A percentile compares a stretch with the other conserved stretches of the same genome.
Conservation (phyloP, 495 filamentous ascomycete species). For the Evernia prunastri region DNA sequence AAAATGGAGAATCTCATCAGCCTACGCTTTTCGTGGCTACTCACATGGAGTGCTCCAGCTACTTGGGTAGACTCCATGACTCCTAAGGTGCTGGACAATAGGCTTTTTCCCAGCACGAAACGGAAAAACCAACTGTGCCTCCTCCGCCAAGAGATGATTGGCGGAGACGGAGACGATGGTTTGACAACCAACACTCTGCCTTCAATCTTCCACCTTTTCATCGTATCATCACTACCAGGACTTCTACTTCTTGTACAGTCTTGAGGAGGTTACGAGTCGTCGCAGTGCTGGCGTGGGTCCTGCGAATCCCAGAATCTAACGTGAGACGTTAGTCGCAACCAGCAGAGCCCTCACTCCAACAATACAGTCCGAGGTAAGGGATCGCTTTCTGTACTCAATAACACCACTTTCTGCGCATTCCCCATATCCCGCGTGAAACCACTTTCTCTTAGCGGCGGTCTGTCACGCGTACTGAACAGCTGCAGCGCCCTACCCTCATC, state of each 20-base stretch:
- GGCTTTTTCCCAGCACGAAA: no score
- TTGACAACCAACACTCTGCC: not conserved
- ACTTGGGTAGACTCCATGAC: no score
- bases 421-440: not conserved
- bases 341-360: not conserved
- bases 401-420: not conserved
- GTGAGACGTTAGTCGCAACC: not conserved
- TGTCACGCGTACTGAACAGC: not conserved
- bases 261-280: not conserved
- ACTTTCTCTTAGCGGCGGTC: not conserved
- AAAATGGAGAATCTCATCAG: no score
- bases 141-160: not conserved
- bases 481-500: not conserved
- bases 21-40: no score
- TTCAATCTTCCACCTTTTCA: not conserved
- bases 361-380: not conserved
- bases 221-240: not conserved
- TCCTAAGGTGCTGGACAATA: no score
- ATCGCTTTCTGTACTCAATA: not conserved
- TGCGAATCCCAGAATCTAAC: not conserved
- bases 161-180: no score
- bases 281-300: not conserved
- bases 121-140: slow-evolving; percentile 5
- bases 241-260: not conserved
- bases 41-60: no score